Base-by-base conservation (phyloP, 2,329 filamentous ascomycete species). In the Stagonosporopsis cucurbitacearum region DNA sequence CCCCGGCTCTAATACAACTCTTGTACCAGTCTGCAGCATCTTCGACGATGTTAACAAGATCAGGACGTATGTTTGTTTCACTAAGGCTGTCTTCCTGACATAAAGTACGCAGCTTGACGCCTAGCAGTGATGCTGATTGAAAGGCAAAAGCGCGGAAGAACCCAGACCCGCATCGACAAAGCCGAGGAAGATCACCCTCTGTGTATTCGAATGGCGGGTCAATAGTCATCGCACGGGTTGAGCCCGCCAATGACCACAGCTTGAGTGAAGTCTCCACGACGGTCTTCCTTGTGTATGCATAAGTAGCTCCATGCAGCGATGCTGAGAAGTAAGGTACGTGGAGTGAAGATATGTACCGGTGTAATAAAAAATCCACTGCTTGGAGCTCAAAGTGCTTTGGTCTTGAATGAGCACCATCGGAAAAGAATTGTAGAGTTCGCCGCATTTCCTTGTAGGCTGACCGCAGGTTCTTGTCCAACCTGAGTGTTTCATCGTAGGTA, bases 401-500 rank as follows among this genome's bases (percentile, higher is more conserved):
- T 11, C 22, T 12, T 23, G 37, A 35, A 22, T 30, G 17, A 12
- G 50, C 23, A 7, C 6, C 43, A 0, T 28, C 37, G 4, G 36
- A 33, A 30, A 54, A 64, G 17, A 13, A 50, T 43, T 67, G 62
- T 17, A 72, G 43, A 7, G 49, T 62, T 11, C 42, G 59, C 15
- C 62, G 59, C 4, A 72, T 35, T 8, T 50, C 35, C 45, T 67
- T 73, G 42, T 66, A 65, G 15, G 62, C 54, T 13, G 48, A 36
- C 35, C 65, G 48, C 3, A 72, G 54, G 13, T 65, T 50, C 2
- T 40, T 20, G 36, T 72, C 68, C 7, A 72, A 61, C 2, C 54
- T 63, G 30, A 73, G 63, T 3, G 70, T 70, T 36, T 70, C 64
- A 8, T 69, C 60, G 26, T 72, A 72, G 3, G 68, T 66, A 6